A percentile compares a stretch with the other conserved stretches of the same genome.
phyloP scores from a whole-genome alignment of 345 rosid species.

The Limnanthes douglasii region DNA sequence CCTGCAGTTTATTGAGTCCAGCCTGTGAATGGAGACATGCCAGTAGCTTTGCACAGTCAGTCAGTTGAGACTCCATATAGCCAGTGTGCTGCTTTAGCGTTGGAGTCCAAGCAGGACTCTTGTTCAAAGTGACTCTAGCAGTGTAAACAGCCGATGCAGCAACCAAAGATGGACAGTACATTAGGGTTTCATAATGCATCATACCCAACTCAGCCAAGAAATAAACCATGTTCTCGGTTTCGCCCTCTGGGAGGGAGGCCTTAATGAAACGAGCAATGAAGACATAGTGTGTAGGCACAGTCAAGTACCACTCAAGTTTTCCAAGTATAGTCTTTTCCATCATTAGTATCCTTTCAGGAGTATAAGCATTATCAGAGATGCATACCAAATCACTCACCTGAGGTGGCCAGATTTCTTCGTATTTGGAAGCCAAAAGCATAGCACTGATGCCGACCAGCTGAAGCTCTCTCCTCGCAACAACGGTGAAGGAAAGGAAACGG shows the following conservation, averaged over 20 bases:
- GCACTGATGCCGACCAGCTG: slow-evolving; percentile 84
- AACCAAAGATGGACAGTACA: slow-evolving; percentile 53
- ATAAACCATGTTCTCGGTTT: slow-evolving; percentile 70
- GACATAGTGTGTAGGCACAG: slow-evolving; percentile 87
- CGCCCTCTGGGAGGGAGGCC: slow-evolving; percentile 48
- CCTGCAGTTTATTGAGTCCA: slow-evolving; percentile 36
- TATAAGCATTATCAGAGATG: slow-evolving; percentile 66
- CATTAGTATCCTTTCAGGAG: slow-evolving; percentile 34
- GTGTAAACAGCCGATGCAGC: slow-evolving; percentile 96
- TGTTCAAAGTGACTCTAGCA: slow-evolving; percentile 53
- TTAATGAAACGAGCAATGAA: slow-evolving; percentile 80
- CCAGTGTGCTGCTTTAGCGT: slow-evolving; percentile 71
- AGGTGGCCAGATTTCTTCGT: slow-evolving; percentile 97
- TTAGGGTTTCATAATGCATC: slow-evolving; percentile 38
- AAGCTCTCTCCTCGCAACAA: slow-evolving; percentile 64
- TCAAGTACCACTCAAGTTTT: slow-evolving; percentile 68
- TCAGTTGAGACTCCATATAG: slow-evolving; percentile 38
- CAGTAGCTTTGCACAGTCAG: slow-evolving; percentile 50
- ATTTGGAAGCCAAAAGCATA: slow-evolving; percentile 70
- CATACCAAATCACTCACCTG: slow-evolving; percentile 82
- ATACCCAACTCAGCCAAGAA: slow-evolving; percentile 77
- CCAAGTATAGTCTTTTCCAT: slow-evolving; percentile 92
- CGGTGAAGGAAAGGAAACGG: slow-evolving; percentile 50
- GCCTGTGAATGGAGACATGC: slow-evolving; percentile 34
- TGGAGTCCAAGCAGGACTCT: slow-evolving; percentile 44